A percentile compares a stretch with the other conserved stretches of the same genome.
Conservation (phyloP, 495 filamentous ascomycete species). For the Staphylotrichum longicolle region DNA sequence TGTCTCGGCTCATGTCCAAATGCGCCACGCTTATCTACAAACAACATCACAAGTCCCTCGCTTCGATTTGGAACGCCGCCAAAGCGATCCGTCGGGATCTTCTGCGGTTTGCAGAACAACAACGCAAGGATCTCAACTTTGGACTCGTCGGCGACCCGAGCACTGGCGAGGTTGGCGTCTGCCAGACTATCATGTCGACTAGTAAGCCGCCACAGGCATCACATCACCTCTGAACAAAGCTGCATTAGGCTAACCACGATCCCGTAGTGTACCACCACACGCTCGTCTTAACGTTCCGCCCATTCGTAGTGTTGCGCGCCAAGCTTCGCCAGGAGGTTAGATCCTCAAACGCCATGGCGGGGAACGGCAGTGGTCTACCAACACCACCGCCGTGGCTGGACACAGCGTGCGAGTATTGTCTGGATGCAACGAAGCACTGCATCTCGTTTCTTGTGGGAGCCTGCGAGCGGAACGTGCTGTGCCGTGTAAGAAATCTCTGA, state of each 20-base stretch:
- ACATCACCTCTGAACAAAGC: not conserved
- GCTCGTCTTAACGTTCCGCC: not conserved
- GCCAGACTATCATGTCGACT: conserved; percentile 7
- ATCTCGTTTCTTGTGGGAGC: conserved; percentile 1
- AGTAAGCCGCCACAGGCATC: not conserved
- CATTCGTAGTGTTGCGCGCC: conserved; percentile 4
- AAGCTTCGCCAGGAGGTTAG: conserved; percentile 5
- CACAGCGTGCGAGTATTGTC: conserved; percentile 10
- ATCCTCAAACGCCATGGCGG: not conserved
- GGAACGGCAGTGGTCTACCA: not conserved
- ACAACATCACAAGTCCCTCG: conserved; percentile 12
- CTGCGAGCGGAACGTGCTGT: conserved; percentile 9
- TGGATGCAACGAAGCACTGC: conserved; percentile 11
- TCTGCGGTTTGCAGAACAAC: conserved; percentile 8
- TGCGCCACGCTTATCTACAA: conserved; percentile 13
- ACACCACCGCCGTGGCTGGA: conserved; percentile 8
- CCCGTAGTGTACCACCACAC: conserved; percentile 9
- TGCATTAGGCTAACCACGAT: not conserved
- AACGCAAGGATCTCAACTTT: conserved; percentile 9
- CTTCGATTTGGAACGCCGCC: conserved; percentile 4
- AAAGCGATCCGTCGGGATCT: conserved; percentile 9
- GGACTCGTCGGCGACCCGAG: conserved; percentile 5
- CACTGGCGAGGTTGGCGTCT: conserved; percentile 6
- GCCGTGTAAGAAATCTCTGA: conserved; percentile 3
- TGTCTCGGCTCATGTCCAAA: conserved; percentile 8